Percentiles rank a stretch among this genome's conserved stretches.
Evolutionary conservation across 257 asterid species (phyloP).

Genomic region (Plantago major): DNA sequence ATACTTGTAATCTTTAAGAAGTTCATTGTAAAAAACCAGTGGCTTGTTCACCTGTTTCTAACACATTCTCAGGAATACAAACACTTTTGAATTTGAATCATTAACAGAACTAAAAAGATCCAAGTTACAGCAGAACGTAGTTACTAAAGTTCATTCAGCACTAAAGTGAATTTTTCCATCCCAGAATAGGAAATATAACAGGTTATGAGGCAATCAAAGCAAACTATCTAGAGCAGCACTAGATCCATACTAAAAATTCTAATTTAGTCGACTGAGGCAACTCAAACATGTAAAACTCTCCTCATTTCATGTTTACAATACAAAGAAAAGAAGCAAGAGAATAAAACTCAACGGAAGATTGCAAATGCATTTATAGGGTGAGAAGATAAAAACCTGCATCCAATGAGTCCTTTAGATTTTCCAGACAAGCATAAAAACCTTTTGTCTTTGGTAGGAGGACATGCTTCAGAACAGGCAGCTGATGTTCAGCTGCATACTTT

Average conservation of each 20-base stretch:
- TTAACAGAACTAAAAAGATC: too few relatives aligned
- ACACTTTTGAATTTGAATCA: too few relatives aligned
- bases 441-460: conserved; percentile 85
- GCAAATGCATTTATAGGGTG: conserved; percentile 8
- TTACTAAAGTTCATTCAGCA: too few relatives aligned
- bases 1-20: too few relatives aligned
- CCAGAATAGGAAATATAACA: neutral
- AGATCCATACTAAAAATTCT: too few relatives aligned
- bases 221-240: neutral
- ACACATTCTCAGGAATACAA: too few relatives aligned
- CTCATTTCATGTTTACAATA: neutral
- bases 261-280: neutral
- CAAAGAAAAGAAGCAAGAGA: neutral
- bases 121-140: too few relatives aligned
- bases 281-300: conserved; percentile 7
- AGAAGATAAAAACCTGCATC: conserved; percentile 66
- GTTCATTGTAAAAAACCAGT: too few relatives aligned
- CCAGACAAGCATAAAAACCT: conserved; percentile 73
- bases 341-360: neutral
- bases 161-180: too few relatives aligned
- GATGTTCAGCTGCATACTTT: conserved; percentile 73
- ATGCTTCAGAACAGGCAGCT: conserved; percentile 67
- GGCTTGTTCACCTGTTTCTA: too few relatives aligned
- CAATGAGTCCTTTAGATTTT: conserved; percentile 58
- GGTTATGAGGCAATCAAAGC: neutral